Percentiles rank a stretch among this genome's conserved stretches.
phyloP scores from a whole-genome alignment of 2,329 filamentous ascomycete genomes.

The Fusarium hostae region DNA sequence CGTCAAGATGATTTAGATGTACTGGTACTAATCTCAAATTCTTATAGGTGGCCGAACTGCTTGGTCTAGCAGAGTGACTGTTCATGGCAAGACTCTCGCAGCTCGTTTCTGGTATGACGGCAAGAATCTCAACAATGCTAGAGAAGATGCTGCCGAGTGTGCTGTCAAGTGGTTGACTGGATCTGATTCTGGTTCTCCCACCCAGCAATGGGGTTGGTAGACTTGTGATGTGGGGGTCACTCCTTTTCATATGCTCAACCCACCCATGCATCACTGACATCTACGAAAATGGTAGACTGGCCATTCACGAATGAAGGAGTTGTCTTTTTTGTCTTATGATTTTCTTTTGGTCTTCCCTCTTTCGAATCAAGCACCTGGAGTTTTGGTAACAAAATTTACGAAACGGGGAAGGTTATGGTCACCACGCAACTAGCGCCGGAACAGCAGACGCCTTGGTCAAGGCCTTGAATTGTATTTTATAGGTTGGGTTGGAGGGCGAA shows the following conservation, averaged over 20 bases:
- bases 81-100: constrained; percentile 71
- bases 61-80: constrained; percentile 85
- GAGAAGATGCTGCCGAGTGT: constrained; percentile 90
- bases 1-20: background rate
- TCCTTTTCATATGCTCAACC: constrained; percentile 9
- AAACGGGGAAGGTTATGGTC: constrained; percentile 17
- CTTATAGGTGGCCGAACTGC: constrained; percentile 83
- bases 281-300: background rate
- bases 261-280: background rate
- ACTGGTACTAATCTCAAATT: background rate
- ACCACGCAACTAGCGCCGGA: constrained; percentile 10
- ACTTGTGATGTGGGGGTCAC: background rate
- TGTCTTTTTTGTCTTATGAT: constrained; percentile 6
- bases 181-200: constrained; percentile 46
- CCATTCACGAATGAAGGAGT: constrained; percentile 8
- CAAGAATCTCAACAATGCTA: constrained; percentile 85
- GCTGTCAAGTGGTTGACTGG: constrained; percentile 70
- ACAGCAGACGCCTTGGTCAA: background rate
- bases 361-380: constrained; percentile 34
- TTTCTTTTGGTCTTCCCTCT: constrained; percentile 8
- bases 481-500: background rate
- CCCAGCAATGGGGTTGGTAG: constrained; percentile 42
- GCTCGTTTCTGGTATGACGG: constrained; percentile 94
- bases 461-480: constrained; percentile 17
- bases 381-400: constrained; percentile 35